A percentile compares a stretch with the other conserved stretches of the same genome.
Conservation (phyloP, 257 asterid genomes). For the Eustoma russellianum region DNA sequence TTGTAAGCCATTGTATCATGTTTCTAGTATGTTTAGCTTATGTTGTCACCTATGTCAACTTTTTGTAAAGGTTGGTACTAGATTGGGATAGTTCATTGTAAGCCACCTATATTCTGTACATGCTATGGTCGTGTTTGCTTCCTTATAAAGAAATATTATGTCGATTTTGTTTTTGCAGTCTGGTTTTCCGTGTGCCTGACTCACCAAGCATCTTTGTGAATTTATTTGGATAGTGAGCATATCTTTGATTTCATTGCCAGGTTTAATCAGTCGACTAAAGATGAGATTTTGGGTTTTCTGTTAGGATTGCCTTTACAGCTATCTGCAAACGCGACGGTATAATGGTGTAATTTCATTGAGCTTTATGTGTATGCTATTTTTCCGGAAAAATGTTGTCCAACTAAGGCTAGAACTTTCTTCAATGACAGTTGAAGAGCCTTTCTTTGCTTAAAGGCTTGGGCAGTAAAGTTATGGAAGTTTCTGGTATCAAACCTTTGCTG, state of each 20-base stretch:
- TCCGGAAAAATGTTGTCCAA: background rate
- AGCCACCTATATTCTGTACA: too few relatives aligned
- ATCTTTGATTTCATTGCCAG: conserved; percentile 26
- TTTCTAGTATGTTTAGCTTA: too few relatives aligned
- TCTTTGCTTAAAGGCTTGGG: conserved; percentile 65
- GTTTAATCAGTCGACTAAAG: conserved; percentile 52
- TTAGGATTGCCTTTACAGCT: conserved; percentile 41
- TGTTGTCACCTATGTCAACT: too few relatives aligned
- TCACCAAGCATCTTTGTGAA: background rate
- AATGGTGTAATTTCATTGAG: background rate
- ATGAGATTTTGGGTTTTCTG: conserved; percentile 48
- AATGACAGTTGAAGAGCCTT: conserved; percentile 63
- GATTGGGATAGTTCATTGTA: too few relatives aligned
- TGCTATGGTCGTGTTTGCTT: too few relatives aligned
- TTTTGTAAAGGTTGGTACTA: too few relatives aligned
- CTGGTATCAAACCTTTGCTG: conserved; percentile 46
- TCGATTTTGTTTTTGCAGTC: too few relatives aligned
- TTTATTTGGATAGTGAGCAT: background rate
- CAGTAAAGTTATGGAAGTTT: conserved; percentile 33
- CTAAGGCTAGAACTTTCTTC: conserved; percentile 1
- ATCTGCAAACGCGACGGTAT: conserved; percentile 72
- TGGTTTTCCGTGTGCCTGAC: too few relatives aligned
- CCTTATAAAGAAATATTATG: too few relatives aligned
- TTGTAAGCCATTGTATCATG: too few relatives aligned
- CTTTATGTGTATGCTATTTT: background rate